A percentile compares a stretch with the other conserved stretches of the same genome.
Evolutionary conservation across 2,329 filamentous ascomycete genomes (phyloP).

Genomic region (Xylaria sp.): DNA sequence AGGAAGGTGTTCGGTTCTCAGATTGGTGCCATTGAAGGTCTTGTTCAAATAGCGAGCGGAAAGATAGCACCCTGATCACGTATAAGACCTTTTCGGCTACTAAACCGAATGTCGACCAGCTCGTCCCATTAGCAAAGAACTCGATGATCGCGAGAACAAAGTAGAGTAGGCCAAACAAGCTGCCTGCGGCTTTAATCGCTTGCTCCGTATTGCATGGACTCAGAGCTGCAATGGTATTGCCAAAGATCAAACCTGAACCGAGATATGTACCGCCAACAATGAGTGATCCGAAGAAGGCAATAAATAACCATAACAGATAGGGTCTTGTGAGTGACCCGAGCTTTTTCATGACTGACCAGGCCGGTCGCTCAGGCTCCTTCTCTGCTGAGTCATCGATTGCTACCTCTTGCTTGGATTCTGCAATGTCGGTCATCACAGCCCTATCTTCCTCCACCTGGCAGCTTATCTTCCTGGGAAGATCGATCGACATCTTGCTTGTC

Average conservation of each 20-base stretch:
- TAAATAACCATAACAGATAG: conserved; percentile 53
- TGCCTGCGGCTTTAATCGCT: conserved; percentile 51
- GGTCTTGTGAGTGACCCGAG: conserved; percentile 54
- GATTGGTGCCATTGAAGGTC: conserved; percentile 78
- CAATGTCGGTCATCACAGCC: conserved; percentile 23
- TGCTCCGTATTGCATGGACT: conserved; percentile 60
- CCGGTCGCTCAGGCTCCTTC: conserved; percentile 41
- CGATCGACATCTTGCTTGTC: conserved; percentile 49
- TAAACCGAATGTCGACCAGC: conserved; percentile 63
- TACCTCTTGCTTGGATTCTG: conserved; percentile 30
- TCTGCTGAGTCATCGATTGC: conserved; percentile 25
- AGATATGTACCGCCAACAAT: conserved; percentile 67
- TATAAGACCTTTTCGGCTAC: conserved; percentile 74
- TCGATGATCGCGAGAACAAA: conserved; percentile 66
- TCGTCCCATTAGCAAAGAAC: conserved; percentile 70
- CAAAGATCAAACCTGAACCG: conserved; percentile 66
- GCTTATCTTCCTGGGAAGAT: conserved; percentile 47
- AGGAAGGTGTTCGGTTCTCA: conserved; percentile 68
- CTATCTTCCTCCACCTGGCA: conserved; percentile 35
- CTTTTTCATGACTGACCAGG: conserved; percentile 54
- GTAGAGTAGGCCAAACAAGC: conserved; percentile 55
- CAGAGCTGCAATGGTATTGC: conserved; percentile 60
- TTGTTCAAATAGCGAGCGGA: conserved; percentile 73
- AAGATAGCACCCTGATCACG: conserved; percentile 70
- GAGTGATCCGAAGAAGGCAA: conserved; percentile 57